A percentile compares a stretch with the other conserved stretches of the same genome.
Conservation (phyloP, 176 grass and related monocot species). For the Dendrocalamus sinicus region DNA sequence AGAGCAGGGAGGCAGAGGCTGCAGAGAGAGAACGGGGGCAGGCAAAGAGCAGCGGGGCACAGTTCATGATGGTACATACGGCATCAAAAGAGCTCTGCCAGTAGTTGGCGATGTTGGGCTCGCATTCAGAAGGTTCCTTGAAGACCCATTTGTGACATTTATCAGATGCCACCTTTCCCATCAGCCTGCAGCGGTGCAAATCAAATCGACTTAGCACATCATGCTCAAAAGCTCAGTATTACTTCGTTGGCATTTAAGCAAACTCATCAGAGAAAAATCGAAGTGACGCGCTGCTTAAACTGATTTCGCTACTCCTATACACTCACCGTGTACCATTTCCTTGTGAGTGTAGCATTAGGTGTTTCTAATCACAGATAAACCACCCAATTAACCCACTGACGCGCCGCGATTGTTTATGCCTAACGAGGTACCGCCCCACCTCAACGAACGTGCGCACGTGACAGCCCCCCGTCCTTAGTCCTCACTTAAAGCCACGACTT, state of each 20-base stretch:
- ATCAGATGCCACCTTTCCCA: slow-evolving; percentile 99
- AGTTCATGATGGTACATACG: slow-evolving; percentile 66
- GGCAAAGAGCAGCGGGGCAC: not conserved
- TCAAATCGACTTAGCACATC: slow-evolving; percentile 48
- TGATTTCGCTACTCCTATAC: too few species aligned
- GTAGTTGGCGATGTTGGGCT: slow-evolving; percentile 99
- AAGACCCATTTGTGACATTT: slow-evolving; percentile 99
- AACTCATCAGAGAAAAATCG: not conserved
- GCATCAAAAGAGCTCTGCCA: slow-evolving; percentile 99
- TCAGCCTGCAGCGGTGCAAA: slow-evolving; percentile 79
- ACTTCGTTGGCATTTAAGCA: not conserved
- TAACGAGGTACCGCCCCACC: slow-evolving; percentile 69
- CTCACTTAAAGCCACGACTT: slow-evolving; percentile 36
- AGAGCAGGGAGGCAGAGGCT: slow-evolving; percentile 31
- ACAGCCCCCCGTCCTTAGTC: slow-evolving; percentile 38
- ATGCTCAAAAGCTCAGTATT: slow-evolving; percentile 23
- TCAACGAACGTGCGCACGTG: slow-evolving; percentile 58
- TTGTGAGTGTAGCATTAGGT: slow-evolving; percentile 29
- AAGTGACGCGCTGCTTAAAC: not conserved
- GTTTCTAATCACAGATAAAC: slow-evolving; percentile 35
- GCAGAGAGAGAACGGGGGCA: slow-evolving; percentile 39
- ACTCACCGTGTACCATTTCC: not conserved
- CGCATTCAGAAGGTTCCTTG: slow-evolving; percentile 99
- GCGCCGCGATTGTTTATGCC: slow-evolving; percentile 52
- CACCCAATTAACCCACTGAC: slow-evolving; percentile 51